These are phyloP conservation scores for Collybiopsis confluens DNA, from an alignment of 768 basidiomycete species.

Conservation along the genomic window DNA sequence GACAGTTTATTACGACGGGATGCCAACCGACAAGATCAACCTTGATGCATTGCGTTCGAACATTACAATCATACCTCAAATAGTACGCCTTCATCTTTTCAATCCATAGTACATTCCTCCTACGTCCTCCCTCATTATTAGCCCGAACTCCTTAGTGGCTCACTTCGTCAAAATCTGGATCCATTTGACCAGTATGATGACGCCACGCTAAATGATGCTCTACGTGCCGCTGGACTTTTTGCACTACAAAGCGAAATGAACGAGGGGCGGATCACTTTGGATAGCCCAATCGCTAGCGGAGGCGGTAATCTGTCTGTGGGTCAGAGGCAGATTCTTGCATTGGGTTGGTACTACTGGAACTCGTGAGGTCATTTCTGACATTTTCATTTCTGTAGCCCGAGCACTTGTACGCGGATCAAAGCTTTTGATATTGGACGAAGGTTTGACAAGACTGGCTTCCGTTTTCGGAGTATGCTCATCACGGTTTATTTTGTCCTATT, in stretches of 20 bases:
- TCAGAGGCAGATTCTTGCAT: slow-evolving; percentile 44
- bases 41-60: slow-evolving; percentile 51
- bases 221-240: slow-evolving; percentile 31
- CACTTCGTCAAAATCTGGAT: slow-evolving; percentile 42
- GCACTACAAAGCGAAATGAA: slow-evolving; percentile 30
- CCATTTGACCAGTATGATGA: slow-evolving; percentile 45
- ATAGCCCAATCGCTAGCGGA: slow-evolving; percentile 25
- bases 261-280: slow-evolving; percentile 25
- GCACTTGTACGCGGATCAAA: slow-evolving; percentile 22
- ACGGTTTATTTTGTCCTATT: slow-evolving; percentile 12
- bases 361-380: no score
- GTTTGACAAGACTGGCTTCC: no score
- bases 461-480: slow-evolving; percentile 22
- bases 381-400: slow-evolving; percentile 22
- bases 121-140: neutral
- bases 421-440: slow-evolving; percentile 19
- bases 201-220: slow-evolving; percentile 29
- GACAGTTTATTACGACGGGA: slow-evolving; percentile 51
- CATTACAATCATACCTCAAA: slow-evolving; percentile 58
- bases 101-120: no score
- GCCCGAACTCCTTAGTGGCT: slow-evolving; percentile 37
- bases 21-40: slow-evolving; percentile 44
- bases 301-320: slow-evolving; percentile 35
- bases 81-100: slow-evolving; percentile 22
- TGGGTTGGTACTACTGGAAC: slow-evolving; percentile 20